Conservation (phyloP, 139 green algal species). For the Klebsormidium nitens region DNA sequence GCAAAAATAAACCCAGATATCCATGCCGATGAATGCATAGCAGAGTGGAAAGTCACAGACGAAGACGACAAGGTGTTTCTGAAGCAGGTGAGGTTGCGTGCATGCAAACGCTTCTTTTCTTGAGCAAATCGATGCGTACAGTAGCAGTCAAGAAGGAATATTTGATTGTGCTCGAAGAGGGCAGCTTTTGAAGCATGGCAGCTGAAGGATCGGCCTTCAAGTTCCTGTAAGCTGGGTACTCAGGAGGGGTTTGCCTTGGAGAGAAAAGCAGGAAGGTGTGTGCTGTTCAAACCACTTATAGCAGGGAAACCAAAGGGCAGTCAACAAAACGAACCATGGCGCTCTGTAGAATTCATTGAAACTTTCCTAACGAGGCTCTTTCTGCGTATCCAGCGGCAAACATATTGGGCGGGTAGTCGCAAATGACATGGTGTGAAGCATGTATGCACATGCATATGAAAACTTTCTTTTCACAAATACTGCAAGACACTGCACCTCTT, state of each 20-base stretch:
- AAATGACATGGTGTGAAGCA: too few relatives aligned
- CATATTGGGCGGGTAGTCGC: too few relatives aligned
- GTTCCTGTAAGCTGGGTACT: not conserved
- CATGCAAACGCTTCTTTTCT: not conserved
- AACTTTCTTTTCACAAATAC: too few relatives aligned
- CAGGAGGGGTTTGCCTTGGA: not conserved
- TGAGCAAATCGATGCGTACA: not conserved
- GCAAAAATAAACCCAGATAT: constrained; percentile 11
- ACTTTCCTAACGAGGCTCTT: too few relatives aligned
- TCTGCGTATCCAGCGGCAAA: too few relatives aligned
- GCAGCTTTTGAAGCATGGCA: not conserved
- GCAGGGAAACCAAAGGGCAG: too few relatives aligned
- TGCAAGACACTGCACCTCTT: too few relatives aligned
- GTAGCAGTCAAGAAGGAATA: not conserved
- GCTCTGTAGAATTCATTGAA: too few relatives aligned
- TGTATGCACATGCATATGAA: too few relatives aligned
- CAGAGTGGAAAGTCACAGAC: not conserved
- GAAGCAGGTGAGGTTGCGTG: not conserved
- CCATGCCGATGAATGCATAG: constrained; percentile 27
- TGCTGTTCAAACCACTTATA: too few relatives aligned
- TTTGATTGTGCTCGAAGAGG: not conserved
- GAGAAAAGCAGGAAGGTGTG: not conserved
- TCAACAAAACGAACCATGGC: too few relatives aligned
- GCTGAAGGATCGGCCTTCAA: not conserved
- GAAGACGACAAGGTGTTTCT: constrained; percentile 1